Evolutionary conservation across 805 yeast genomes (phyloP), one percentile per base, ranked within the genome.

Genomic region (Jamesozyma lodderae): DNA sequence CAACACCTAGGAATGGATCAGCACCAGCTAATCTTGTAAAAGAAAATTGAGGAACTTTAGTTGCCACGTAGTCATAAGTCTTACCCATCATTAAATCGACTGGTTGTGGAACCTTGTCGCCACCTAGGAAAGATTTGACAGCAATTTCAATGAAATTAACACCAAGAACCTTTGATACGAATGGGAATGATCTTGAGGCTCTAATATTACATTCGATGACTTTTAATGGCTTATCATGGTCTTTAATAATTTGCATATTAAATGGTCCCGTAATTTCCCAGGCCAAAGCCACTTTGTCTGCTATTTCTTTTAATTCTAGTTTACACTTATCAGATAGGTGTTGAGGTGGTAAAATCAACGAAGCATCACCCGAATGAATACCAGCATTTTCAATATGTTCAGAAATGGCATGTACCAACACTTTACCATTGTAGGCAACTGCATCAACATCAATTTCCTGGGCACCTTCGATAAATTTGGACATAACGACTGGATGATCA

Each of bases 331-430:
- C 78, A 32, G 79, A 76, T 44, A 92, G 69, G 43, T 70, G 67
- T 62, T 81, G 94, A 20, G 98, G 97, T 42, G 98, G 98, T 42
- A 92, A 72, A 36, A 90, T 79, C 56, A 90, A 75, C 22, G 97
- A 87, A 38, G 98, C 98, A 66, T 90, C 98, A 64, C 98, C 98
- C 36, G 96, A 88, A 68, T 90, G 98, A 42, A 92, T 82, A 72
- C 98, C 98, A 8, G 98, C 98, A 56, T 88, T 87, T 68, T 90
- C 98, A 56, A 88, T 94, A 63, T 90, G 98, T 66, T 92, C 98
- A 47, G 95, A 84, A 42, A 90, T 83, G 42, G 95, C 97, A 63
- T 90, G 98, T 41, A 90, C 94, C 36, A 90, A 67, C 39, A 90
- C 85, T 54, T 77, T 65, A 54, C 98, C 98, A 40, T 87, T 72